Evolutionary conservation across 2,329 filamentous ascomycete species (phyloP).

Genomic region (Trichophyton mentagrophytes): DNA sequence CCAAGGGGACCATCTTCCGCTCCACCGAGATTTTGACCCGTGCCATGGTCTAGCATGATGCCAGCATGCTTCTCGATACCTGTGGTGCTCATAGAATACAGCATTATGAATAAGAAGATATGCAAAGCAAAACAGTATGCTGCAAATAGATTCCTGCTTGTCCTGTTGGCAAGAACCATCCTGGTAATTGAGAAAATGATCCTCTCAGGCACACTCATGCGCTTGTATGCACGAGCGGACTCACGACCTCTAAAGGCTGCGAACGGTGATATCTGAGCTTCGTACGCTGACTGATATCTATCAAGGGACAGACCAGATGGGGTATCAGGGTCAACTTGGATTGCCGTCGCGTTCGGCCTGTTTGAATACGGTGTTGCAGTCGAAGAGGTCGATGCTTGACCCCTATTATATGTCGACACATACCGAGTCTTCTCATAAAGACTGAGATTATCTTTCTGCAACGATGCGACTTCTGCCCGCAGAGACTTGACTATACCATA

Average conservation of each 20-base stretch:
- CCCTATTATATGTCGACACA: slow-evolving; percentile 80
- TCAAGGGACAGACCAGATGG: slow-evolving; percentile 58
- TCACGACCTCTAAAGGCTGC: slow-evolving; percentile 91
- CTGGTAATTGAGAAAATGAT: slow-evolving; percentile 82
- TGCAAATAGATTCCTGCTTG: slow-evolving; percentile 86
- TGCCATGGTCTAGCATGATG: neutral
- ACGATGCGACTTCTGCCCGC: slow-evolving; percentile 74
- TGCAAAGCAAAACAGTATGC: slow-evolving; percentile 83
- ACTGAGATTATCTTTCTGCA: slow-evolving; percentile 92
- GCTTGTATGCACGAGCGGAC: slow-evolving; percentile 75
- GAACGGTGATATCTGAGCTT: slow-evolving; percentile 90
- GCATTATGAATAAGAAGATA: slow-evolving; percentile 68
- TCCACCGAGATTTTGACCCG: neutral
- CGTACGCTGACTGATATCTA: slow-evolving; percentile 82
- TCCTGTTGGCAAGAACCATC: slow-evolving; percentile 78
- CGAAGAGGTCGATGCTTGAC: slow-evolving; percentile 46
- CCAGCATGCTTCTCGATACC: slow-evolving; percentile 6
- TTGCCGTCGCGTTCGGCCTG: slow-evolving; percentile 63
- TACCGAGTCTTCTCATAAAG: slow-evolving; percentile 97
- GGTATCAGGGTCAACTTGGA: slow-evolving; percentile 47
- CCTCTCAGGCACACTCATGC: slow-evolving; percentile 84
- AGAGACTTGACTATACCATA: slow-evolving; percentile 74
- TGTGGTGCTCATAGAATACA: slow-evolving; percentile 60
- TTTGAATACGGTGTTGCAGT: slow-evolving; percentile 49
- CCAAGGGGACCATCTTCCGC: neutral